Evolutionary conservation across 495 filamentous ascomycete genomes (phyloP).

Genomic region (Viridothelium virens): DNA sequence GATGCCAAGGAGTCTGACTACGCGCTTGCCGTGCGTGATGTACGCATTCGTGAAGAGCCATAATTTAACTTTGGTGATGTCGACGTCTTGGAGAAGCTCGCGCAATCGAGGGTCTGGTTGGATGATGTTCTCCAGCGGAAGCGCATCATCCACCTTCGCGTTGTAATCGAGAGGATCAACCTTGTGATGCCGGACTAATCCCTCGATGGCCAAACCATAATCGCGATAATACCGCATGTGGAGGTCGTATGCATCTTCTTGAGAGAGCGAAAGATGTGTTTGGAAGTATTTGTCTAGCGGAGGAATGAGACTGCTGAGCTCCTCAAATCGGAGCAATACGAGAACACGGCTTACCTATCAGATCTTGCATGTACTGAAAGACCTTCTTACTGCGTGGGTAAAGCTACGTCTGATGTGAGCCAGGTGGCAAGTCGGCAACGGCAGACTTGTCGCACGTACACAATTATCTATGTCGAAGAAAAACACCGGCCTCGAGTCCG

Average conservation of each 20-base stretch:
- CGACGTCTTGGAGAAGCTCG: constrained; percentile 67
- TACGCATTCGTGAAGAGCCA: constrained; percentile 98
- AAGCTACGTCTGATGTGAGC: constrained; percentile 33
- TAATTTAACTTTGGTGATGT: constrained; percentile 67
- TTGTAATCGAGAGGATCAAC: constrained; percentile 97
- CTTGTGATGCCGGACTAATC: constrained; percentile 85
- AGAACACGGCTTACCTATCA: constrained; percentile 28
- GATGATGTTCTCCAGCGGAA: constrained; percentile 80
- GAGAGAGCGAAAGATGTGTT: constrained; percentile 62
- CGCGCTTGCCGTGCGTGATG: constrained; percentile 73
- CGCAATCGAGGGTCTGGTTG: constrained; percentile 67
- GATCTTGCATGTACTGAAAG: constrained; percentile 29
- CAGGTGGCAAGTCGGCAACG: background rate
- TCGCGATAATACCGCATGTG: constrained; percentile 88
- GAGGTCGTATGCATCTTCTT: constrained; percentile 68
- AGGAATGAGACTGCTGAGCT: background rate
- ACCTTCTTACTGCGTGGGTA: constrained; percentile 54
- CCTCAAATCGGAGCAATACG: background rate
- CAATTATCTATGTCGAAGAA: constrained; percentile 99
- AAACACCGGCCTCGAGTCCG: constrained; percentile 49
- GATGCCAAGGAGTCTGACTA: constrained; percentile 70
- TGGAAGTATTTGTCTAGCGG: constrained; percentile 67
- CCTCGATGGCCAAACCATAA: constrained; percentile 95
- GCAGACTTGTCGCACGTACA: constrained; percentile 41
- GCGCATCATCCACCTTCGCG: constrained; percentile 82